Conservation (phyloP, 768 basidiomycete genomes). For the Panaeolus cyanescens region DNA sequence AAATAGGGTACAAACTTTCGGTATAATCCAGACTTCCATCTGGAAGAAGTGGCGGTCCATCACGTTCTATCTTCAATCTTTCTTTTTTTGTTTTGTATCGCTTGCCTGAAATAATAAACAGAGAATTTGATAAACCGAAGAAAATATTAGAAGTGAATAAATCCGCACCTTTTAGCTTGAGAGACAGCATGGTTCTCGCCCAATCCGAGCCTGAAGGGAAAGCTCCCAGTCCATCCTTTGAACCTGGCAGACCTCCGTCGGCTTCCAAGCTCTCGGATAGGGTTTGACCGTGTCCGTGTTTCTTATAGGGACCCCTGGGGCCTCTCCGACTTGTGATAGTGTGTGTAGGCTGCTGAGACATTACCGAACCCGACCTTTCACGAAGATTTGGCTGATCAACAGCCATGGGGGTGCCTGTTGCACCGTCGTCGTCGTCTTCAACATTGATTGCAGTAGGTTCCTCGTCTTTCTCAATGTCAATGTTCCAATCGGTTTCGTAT, state of each 20-base stretch:
- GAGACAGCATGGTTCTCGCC: constrained; percentile 70
- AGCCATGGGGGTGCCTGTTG: constrained; percentile 43
- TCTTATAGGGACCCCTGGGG: constrained; percentile 55
- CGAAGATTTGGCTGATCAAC: constrained; percentile 39
- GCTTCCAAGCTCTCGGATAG: constrained; percentile 57
- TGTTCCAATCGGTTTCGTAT: constrained; percentile 83
- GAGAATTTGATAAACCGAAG: not conserved
- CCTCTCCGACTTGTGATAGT: constrained; percentile 37
- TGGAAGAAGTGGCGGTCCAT: constrained; percentile 67
- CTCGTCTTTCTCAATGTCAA: constrained; percentile 74
- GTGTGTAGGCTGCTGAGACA: constrained; percentile 41
- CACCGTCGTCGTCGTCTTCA: constrained; percentile 41
- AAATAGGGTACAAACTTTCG: constrained; percentile 50
- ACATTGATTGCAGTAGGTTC: constrained; percentile 40
- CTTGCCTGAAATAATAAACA: constrained; percentile 49
- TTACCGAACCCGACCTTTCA: constrained; percentile 49
- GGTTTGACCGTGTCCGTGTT: constrained; percentile 21
- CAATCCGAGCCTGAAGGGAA: constrained; percentile 73
- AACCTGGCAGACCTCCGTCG: constrained; percentile 75
- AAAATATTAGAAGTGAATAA: not conserved
- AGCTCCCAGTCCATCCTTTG: constrained; percentile 71
- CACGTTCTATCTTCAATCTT: constrained; percentile 72
- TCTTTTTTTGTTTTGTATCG: constrained; percentile 83
- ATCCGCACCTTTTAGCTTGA: constrained; percentile 71
- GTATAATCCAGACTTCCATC: constrained; percentile 82